phyloP scores from a whole-genome alignment of 495 filamentous ascomycete species.

The Penicillium flavigenum region DNA sequence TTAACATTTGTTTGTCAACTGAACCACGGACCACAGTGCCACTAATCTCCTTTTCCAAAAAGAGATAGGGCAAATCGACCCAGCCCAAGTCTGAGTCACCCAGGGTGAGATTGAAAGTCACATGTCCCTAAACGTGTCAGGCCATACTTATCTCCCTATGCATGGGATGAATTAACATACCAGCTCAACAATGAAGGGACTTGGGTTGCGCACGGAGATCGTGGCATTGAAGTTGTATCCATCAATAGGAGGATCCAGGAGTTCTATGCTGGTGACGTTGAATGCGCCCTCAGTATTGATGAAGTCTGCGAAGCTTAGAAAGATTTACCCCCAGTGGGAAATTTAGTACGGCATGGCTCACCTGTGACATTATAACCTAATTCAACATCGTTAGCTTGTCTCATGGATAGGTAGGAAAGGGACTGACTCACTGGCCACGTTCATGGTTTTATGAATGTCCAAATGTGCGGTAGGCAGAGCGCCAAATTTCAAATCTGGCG shows the following conservation, averaged over 20 bases:
- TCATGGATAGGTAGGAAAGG: not conserved
- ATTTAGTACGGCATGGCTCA: constrained; percentile 1
- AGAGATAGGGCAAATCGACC: constrained; percentile 31
- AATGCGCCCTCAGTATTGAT: constrained; percentile 24
- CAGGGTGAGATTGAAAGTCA: constrained; percentile 32
- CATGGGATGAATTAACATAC: constrained; percentile 10
- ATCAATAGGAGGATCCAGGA: constrained; percentile 22
- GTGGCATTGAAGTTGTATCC: constrained; percentile 38
- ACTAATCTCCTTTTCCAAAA: constrained; percentile 16
- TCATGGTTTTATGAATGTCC: constrained; percentile 32
- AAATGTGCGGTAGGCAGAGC: constrained; percentile 31
- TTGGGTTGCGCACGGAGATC: constrained; percentile 27
- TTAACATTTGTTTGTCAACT: constrained; percentile 22
- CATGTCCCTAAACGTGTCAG: constrained; percentile 22
- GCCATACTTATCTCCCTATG: not conserved
- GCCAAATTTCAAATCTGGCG: constrained; percentile 25
- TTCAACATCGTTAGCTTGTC: not conserved
- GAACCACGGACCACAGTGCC: constrained; percentile 23
- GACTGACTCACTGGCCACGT: constrained; percentile 2
- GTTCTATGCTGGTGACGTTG: constrained; percentile 28
- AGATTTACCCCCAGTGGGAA: not conserved
- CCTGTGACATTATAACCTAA: constrained; percentile 31
- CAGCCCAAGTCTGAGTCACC: constrained; percentile 26
- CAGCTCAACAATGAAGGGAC: constrained; percentile 27
- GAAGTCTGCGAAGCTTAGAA: constrained; percentile 23